Base-by-base conservation (phyloP, 345 rosid genomes). In the Hibiscus tridactylites region DNA sequence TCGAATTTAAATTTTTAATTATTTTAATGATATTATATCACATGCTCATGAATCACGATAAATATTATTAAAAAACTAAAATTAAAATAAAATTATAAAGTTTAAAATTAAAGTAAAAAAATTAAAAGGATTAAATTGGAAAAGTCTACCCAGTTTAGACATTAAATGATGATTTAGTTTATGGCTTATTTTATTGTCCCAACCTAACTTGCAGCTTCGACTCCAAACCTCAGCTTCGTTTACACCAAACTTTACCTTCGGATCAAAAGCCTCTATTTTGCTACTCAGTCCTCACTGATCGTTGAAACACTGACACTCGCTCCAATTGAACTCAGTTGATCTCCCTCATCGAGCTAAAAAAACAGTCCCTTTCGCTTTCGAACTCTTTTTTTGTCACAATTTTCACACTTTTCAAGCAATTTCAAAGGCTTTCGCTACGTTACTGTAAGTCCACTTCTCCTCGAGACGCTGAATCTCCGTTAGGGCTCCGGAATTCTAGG, bases 271-370 rank as follows among this genome's bases (percentile, higher is more conserved):
- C 85, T 79, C 69, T 24, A 56, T 75, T 73, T 80, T 77, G 82
- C 73, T 79, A 78, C 80, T 76, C 85, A 39, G 44, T 39, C 44
- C 44, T 39, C 44, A 39, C 44, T 66, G 83, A 76, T 82, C 88
- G 91, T 52, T 80, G 90, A 84, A 84, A 69, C 42, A 83, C 84
- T 81, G 83, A 69, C 33, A 83, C 84, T 81, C 81, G 75, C 81
- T 81, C 81, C 75, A 74, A 73, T 78, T 81, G 16, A 80, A 81
- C 82, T 77, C 79, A 53, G 85, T 83, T 80, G 80, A 65, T 80
- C 79, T 77, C 62, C 24, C 67, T 61, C n/a, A 74, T 61, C 54
- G 65, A 66, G 13, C 46, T 59, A 37, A 73, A 52, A 52, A 39
- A 19, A 10, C 4, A 49, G n/a, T 4, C 15, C 12, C 52, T 1